A percentile compares a stretch with the other conserved stretches of the same genome.
These are phyloP conservation scores for Alternaria consortialis DNA, from an alignment of 2,329 filamentous ascomycete genomes.

Conservation along the genomic window DNA sequence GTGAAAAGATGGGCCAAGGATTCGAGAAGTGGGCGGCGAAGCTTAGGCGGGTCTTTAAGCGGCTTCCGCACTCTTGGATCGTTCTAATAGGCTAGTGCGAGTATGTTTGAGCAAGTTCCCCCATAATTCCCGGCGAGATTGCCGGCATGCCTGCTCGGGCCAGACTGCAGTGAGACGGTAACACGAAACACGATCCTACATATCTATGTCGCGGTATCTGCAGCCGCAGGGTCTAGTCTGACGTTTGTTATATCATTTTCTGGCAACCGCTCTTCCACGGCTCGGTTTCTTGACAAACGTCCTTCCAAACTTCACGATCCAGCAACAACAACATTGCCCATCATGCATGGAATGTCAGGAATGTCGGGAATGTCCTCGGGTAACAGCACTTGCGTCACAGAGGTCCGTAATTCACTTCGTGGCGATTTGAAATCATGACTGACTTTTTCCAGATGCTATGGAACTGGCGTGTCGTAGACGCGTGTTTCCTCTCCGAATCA, in stretches of 20 bases:
- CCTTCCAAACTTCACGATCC: not conserved
- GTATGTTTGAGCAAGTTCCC: slow-evolving; percentile 45
- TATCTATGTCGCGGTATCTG: slow-evolving; percentile 19
- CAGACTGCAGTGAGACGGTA: slow-evolving; percentile 12
- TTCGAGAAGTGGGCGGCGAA: slow-evolving; percentile 5
- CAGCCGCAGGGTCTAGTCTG: not conserved
- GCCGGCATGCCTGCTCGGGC: slow-evolving; percentile 12
- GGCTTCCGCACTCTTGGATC: not conserved
- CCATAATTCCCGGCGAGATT: slow-evolving; percentile 30
- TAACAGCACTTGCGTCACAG: slow-evolving; percentile 50
- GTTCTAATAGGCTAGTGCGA: slow-evolving; percentile 21
- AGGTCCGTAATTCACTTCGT: slow-evolving; percentile 36
- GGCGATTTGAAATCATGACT: not conserved
- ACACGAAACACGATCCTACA: slow-evolving; percentile 21
- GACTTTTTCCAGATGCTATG: slow-evolving; percentile 72
- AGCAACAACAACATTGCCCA: slow-evolving; percentile 6
- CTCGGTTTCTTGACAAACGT: not conserved
- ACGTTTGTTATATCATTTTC: not conserved
- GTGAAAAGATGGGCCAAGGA: not conserved
- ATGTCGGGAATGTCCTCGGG: slow-evolving; percentile 18
- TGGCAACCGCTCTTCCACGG: not conserved
- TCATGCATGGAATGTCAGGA: slow-evolving; percentile 28
- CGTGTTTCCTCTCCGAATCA: slow-evolving; percentile 72
- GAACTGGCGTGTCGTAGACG: slow-evolving; percentile 78
- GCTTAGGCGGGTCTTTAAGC: not conserved